Evolutionary conservation across 805 yeast genomes (phyloP).

Genomic region (Myxozyma udenii): DNA sequence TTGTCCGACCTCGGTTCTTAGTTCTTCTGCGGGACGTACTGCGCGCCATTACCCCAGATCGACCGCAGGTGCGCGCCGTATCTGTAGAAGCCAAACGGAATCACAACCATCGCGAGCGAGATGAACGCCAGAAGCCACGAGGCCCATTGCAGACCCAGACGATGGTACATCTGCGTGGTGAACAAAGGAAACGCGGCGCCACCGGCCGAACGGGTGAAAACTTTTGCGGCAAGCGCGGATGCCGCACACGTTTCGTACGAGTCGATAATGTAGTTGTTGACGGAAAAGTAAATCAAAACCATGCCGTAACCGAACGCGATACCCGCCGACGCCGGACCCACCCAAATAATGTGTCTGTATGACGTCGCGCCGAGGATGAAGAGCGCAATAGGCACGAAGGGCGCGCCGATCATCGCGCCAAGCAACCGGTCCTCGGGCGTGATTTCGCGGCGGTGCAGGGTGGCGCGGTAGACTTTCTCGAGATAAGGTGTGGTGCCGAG

Average conservation of each 20-base stretch:
- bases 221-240: conserved; percentile 61
- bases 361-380: conserved; percentile 65
- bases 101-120: conserved; percentile 49
- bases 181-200: conserved; percentile 61
- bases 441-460: conserved; percentile 40
- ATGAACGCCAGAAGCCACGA: conserved; percentile 53
- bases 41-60: conserved; percentile 27
- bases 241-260: conserved; percentile 72
- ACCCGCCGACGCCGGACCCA: conserved; percentile 57
- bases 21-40: no score
- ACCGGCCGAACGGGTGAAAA: conserved; percentile 57
- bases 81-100: conserved; percentile 49
- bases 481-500: conserved; percentile 69
- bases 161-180: conserved; percentile 53
- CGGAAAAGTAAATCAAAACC: conserved; percentile 61
- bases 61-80: conserved; percentile 45
- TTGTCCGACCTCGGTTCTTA: no score
- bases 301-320: conserved; percentile 54
- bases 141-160: conserved; percentile 54
- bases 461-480: conserved; percentile 57
- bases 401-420: conserved; percentile 49
- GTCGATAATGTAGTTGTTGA: conserved; percentile 71
- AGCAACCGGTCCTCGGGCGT: conserved; percentile 58
- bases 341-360: conserved; percentile 45
- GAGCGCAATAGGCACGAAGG: conserved; percentile 49